Percentiles rank a stretch among this genome's conserved stretches.
These are phyloP conservation scores for Cocos nucifera DNA, from an alignment of 176 grass and related monocot species.

Conservation along the genomic window DNA sequence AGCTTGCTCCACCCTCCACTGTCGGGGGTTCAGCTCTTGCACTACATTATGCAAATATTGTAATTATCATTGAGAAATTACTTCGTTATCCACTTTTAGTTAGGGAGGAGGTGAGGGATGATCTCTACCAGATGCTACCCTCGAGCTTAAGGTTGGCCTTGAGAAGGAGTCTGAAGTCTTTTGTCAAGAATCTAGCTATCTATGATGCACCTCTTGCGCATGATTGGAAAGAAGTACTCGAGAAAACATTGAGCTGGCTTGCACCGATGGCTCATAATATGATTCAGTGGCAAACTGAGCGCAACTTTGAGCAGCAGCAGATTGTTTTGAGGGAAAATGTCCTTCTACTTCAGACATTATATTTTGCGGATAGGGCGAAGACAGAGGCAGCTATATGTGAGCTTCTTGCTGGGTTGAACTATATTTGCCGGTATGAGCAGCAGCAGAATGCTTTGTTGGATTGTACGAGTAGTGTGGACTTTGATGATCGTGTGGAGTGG, in stretches of 20 bases:
- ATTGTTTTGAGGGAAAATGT: slow-evolving; percentile 56
- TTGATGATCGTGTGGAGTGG: slow-evolving; percentile 86
- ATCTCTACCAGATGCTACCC: slow-evolving; percentile 92
- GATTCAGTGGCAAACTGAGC: slow-evolving; percentile 82
- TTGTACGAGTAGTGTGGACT: slow-evolving; percentile 77
- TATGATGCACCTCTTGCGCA: slow-evolving; percentile 91
- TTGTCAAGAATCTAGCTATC: slow-evolving; percentile 56
- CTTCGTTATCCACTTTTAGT: slow-evolving; percentile 83
- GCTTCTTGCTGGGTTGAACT: slow-evolving; percentile 75
- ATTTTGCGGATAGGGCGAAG: slow-evolving; percentile 74
- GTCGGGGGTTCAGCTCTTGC: slow-evolving; percentile 74
- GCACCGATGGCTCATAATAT: slow-evolving; percentile 82
- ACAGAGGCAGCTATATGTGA: slow-evolving; percentile 76
- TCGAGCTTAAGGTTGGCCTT: slow-evolving; percentile 44
- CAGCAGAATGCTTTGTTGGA: slow-evolving; percentile 90
- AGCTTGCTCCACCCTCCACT: slow-evolving; percentile 51
- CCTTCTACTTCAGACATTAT: slow-evolving; percentile 66
- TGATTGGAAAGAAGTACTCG: slow-evolving; percentile 77
- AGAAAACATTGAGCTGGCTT: slow-evolving; percentile 74
- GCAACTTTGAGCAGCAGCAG: slow-evolving; percentile 93
- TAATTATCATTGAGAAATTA: slow-evolving; percentile 91
- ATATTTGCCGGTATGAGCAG: slow-evolving; percentile 94
- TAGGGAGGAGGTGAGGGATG: slow-evolving; percentile 82
- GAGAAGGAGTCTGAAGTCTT: slow-evolving; percentile 45
- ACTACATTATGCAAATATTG: slow-evolving; percentile 74